Conservation (phyloP, 2,329 filamentous ascomycete genomes). For the Arthroderma uncinatum region DNA sequence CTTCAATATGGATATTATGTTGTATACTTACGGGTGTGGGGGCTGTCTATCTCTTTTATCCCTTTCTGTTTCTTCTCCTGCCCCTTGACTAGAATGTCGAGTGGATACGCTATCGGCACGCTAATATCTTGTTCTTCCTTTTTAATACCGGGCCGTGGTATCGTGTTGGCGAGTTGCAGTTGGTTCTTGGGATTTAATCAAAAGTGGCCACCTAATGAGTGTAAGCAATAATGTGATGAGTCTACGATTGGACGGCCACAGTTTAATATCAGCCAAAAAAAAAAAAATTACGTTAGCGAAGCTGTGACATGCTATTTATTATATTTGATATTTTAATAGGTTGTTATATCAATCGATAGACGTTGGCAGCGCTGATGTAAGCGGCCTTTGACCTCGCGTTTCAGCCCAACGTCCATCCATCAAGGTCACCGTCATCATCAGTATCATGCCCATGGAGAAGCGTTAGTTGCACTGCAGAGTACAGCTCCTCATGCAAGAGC, state of each 20-base stretch:
- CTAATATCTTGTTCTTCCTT: neutral
- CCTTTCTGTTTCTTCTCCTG: neutral
- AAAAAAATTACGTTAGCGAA: neutral
- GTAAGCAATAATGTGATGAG: neutral
- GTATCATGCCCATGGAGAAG: neutral
- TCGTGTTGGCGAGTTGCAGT: neutral
- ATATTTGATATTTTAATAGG: neutral
- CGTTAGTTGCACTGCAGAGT: neutral
- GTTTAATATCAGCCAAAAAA: neutral
- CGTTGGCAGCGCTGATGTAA: neutral
- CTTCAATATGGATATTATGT: slow-evolving; percentile 1
- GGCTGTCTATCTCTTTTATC: neutral
- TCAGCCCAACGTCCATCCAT: neutral
- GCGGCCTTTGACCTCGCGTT: neutral
- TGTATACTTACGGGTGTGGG: neutral
- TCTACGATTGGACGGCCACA: neutral
- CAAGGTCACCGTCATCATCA: neutral
- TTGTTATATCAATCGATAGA: neutral
- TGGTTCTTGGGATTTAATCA: neutral
- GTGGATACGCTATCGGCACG: neutral
- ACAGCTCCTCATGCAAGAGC: neutral
- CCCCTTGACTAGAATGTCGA: neutral
- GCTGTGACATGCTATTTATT: neutral
- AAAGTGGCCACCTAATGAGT: neutral
- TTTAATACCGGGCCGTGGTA: neutral